Conservation (phyloP, 2,329 filamentous ascomycete genomes). For the Pseudocercospora eumusae region DNA sequence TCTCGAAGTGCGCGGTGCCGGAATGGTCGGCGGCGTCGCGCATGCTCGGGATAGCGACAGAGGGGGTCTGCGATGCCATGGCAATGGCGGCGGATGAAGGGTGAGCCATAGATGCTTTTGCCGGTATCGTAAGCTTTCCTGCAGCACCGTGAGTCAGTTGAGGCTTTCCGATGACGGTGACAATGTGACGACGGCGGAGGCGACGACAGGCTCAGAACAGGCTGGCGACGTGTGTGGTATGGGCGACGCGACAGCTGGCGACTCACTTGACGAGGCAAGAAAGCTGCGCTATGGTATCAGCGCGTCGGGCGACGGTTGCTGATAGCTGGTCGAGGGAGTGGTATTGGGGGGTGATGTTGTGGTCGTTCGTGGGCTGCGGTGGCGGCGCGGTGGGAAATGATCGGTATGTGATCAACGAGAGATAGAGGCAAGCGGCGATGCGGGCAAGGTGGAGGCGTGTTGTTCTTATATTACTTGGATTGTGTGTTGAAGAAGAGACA, state of each 20-base stretch:
- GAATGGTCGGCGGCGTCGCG: conserved; percentile 31
- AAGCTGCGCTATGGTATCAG: conserved; percentile 30
- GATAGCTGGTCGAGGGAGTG: conserved; percentile 17
- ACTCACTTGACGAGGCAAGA: conserved; percentile 41
- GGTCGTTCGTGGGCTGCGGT: conserved; percentile 17
- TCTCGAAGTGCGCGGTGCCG: conserved; percentile 35
- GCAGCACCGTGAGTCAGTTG: conserved; percentile 35
- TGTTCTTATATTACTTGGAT: conserved; percentile 13
- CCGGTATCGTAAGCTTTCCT: conserved; percentile 40
- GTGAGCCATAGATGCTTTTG: conserved; percentile 37
- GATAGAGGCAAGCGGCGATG: background rate
- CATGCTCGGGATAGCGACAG: conserved; percentile 34
- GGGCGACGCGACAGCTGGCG: conserved; percentile 27
- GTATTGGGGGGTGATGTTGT: conserved; percentile 9
- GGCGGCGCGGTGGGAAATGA: conserved; percentile 7
- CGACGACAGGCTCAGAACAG: conserved; percentile 7
- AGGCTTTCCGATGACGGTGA: conserved; percentile 18
- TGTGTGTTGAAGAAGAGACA: background rate
- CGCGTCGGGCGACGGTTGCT: conserved; percentile 23
- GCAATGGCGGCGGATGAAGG: conserved; percentile 39
- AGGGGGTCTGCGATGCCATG: conserved; percentile 37
- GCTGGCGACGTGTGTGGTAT: conserved; percentile 8
- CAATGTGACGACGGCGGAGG: conserved; percentile 15
- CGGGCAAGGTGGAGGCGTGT: background rate
- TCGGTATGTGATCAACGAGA: conserved; percentile 1